Evolutionary conservation across 192 early-diverging fungal genomes (phyloP), one percentile per base, ranked within the genome.

Genomic region (Chytriomyces hyalinus): DNA sequence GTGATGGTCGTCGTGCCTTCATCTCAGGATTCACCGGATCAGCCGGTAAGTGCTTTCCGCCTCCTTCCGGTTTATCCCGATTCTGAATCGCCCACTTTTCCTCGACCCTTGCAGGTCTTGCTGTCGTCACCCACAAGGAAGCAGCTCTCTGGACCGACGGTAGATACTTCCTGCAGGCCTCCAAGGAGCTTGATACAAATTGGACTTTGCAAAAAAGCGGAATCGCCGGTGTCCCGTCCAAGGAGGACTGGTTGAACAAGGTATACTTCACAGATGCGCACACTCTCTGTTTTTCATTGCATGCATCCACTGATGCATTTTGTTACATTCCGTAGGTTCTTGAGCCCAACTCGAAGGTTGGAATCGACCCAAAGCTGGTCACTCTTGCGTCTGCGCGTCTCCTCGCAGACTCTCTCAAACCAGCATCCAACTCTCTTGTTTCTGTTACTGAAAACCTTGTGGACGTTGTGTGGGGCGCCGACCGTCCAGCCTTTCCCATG

Each of bases 11-110:
- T 20, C 93, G 97, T 44, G 85, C 87, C 43, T 99, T 88, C 82
- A 97, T 99, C 80, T 94, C 93, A 5, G 96, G 96, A 48, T 99
- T 99, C 80, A 94, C 92, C 62, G 97, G 97, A n/a, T 99, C 97
- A 20, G 96, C 97, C n/a, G 95, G 94, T 82, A 53, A 17, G 24
- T 44, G 7, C 6, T 22, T 51, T 68, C 11, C 22, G 36, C 67
- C 45, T 20, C 26, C 67, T 46, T 49, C 36, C 11, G n/a, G 17
- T 49, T 28, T 24, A 20, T 46, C 49, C 26, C 10, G 9, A 20
- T 46, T 20, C 15, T 13, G 36, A 9, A 22, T 20, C 13, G n/a
- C 6, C 36, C 61, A 28, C 59, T 17, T 73, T 9, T 61, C 20
- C 62, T 26, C 64, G 5, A 48, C 11, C 13, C 17, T 11, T 48